These are phyloP conservation scores for Aspergillus arachidicola DNA, from an alignment of 2,329 filamentous ascomycete genomes.

Conservation along the genomic window DNA sequence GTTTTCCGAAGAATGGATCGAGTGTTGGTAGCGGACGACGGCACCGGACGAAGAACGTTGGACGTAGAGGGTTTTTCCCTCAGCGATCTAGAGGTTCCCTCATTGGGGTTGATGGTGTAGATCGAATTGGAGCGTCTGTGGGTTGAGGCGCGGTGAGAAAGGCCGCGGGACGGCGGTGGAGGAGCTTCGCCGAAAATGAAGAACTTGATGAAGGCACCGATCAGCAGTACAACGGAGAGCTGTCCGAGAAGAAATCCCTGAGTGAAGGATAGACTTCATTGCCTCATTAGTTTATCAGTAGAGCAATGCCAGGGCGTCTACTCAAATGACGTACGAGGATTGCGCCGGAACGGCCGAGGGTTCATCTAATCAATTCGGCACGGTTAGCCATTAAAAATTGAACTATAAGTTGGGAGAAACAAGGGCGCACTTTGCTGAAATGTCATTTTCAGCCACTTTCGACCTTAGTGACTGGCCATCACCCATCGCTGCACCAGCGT, in stretches of 20 bases:
- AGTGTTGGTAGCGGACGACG: conserved; percentile 82
- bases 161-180: conserved; percentile 76
- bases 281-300: conserved; percentile 10
- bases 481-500: conserved; percentile 25
- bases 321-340: conserved; percentile 42
- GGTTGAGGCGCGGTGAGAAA: conserved; percentile 73
- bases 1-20: conserved; percentile 83
- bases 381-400: conserved; percentile 17
- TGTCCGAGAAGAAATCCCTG: conserved; percentile 93
- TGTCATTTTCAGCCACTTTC: conserved; percentile 33
- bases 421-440: conserved; percentile 33
- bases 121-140: conserved; percentile 75
- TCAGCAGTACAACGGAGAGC: conserved; percentile 84
- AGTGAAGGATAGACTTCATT: conserved; percentile 77
- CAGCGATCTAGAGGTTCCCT: conserved; percentile 48
- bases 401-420: background rate
- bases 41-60: conserved; percentile 71
- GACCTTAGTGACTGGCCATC: conserved; percentile 23
- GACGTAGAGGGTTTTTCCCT: conserved; percentile 58
- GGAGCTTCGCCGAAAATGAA: conserved; percentile 98
- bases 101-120: conserved; percentile 41
- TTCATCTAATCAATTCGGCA: conserved; percentile 27
- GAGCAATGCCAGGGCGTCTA: background rate
- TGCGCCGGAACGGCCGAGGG: conserved; percentile 35
- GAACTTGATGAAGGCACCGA: conserved; percentile 97